phyloP scores from a whole-genome alignment of 163 green algal genomes.

The Volvox carteri region DNA sequence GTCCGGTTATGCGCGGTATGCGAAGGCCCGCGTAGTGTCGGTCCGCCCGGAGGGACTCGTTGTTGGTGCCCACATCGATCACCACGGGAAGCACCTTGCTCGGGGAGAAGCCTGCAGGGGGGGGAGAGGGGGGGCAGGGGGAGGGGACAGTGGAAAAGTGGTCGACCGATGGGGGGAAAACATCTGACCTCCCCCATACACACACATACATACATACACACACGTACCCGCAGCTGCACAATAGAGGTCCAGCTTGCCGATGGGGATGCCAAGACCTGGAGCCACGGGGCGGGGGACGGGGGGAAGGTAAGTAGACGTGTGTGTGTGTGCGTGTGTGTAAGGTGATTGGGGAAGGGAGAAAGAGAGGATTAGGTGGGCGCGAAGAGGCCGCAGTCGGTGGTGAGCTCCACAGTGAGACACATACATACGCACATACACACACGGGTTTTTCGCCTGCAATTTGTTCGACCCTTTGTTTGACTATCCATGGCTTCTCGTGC shows the following conservation, averaged over 20 bases:
- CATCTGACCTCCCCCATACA: too few relatives aligned
- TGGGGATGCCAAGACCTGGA: conserved; percentile 79
- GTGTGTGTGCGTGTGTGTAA: too few relatives aligned
- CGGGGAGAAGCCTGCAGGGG: conserved; percentile 87
- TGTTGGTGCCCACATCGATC: conserved; percentile 96
- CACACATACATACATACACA: background rate
- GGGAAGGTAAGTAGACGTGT: conserved; percentile 39
- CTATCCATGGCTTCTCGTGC: too few relatives aligned
- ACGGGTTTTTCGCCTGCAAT: too few relatives aligned
- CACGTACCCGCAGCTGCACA: conserved; percentile 72
- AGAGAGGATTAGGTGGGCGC: too few relatives aligned
- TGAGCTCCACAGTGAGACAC: too few relatives aligned
- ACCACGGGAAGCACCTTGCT: conserved; percentile 87
- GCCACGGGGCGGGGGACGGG: background rate
- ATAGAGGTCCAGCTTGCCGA: conserved; percentile 95
- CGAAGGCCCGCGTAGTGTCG: conserved; percentile 85
- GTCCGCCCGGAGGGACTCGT: conserved; percentile 80
- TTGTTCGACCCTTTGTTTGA: too few relatives aligned
- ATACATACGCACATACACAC: too few relatives aligned
- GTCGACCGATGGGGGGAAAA: too few relatives aligned
- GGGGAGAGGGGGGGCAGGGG: background rate
- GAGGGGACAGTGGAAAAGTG: too few relatives aligned
- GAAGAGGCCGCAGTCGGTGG: too few relatives aligned
- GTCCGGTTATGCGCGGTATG: conserved; percentile 81
- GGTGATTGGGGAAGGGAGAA: background rate